Evolutionary conservation across 345 rosid species (phyloP), one percentile per base, ranked within the genome.

Genomic region (Lagerstroemia speciosa): DNA sequence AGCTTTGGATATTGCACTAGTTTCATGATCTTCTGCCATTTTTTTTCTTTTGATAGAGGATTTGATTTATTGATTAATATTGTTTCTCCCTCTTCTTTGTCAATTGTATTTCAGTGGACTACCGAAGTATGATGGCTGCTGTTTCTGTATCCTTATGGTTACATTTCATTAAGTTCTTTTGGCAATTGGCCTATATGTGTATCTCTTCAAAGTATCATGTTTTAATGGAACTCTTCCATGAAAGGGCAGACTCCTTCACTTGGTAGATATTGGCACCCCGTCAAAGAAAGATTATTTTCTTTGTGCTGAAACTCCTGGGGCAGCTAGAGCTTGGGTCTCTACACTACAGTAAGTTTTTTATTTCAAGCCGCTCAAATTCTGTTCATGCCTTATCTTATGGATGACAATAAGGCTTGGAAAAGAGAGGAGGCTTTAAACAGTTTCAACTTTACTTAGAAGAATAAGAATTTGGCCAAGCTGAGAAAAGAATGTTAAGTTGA

Each of bases 261-360:
- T 37, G 55, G 41, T 78, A 95, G 99, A 95, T 81, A 92, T 95
- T 66, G 91, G 97, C 73, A 95, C 99, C 15, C 99, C 98, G n/a
- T 88, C 89, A 83, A 95, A 84, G 78, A 90, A 87, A 70, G 99
- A 92, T 70, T 95, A 92, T 80, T 95, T 92, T 76, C 86, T 95
- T 33, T 95, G 98, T 78, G 92, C 97, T 27, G 98, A 95, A 74
- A 92, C 99, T 71, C 91, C 99, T 70, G 91, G 91, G 74, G 98
- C 99, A 36, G 91, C 99, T 72, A 90, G 88, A 77, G 99, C 99
- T 57, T 95, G 97, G 98, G 99, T 95, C 29, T 76, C 92, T 69
- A 95, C 99, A 50, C 80, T 95, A 71, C 89, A 85, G 99, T 95
- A 88, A 86, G 97, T 77, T 55, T 32, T 62, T 67, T 65, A 24